These are phyloP conservation scores for Malus sieversii DNA, from an alignment of 306 rosid genomes.

Conservation along the genomic window DNA sequence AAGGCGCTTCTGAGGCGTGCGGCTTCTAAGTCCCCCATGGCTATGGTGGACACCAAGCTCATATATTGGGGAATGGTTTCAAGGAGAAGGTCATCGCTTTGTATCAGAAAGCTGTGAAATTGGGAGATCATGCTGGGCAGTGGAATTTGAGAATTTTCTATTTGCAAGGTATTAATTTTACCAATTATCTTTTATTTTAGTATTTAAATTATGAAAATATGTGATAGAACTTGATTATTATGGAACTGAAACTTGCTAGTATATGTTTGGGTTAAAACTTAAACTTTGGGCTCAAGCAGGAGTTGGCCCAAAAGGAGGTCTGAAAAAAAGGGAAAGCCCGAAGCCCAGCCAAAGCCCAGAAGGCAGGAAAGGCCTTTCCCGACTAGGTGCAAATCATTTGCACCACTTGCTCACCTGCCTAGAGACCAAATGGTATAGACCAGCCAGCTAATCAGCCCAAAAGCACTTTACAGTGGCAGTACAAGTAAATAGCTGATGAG, in stretches of 20 bases:
- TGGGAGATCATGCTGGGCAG: constrained; percentile 64
- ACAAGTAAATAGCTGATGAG: no score
- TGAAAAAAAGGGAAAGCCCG: no score
- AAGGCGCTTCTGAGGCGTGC: constrained; percentile 71
- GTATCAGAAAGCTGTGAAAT: constrained; percentile 51
- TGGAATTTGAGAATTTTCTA: constrained; percentile 78
- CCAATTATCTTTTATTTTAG: not conserved
- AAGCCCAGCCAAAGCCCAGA: no score
- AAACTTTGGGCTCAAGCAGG: no score
- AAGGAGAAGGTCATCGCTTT: constrained; percentile 40
- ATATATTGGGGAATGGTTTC: constrained; percentile 60
- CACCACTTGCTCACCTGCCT: no score
- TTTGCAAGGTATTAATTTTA: constrained; percentile 49
- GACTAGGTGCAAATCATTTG: no score
- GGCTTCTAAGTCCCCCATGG: constrained; percentile 57
- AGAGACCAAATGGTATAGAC: no score
- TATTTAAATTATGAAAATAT: not conserved
- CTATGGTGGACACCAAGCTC: constrained; percentile 87
- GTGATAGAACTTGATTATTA: not conserved
- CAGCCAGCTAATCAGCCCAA: no score
- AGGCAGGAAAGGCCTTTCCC: no score
- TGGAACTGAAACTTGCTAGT: not conserved
- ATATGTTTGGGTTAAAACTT: not conserved
- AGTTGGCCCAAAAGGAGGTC: no score
- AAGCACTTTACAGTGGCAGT: no score